Conservation (phyloP, 148 eudicot species). For the Heliosperma pusillum region DNA sequence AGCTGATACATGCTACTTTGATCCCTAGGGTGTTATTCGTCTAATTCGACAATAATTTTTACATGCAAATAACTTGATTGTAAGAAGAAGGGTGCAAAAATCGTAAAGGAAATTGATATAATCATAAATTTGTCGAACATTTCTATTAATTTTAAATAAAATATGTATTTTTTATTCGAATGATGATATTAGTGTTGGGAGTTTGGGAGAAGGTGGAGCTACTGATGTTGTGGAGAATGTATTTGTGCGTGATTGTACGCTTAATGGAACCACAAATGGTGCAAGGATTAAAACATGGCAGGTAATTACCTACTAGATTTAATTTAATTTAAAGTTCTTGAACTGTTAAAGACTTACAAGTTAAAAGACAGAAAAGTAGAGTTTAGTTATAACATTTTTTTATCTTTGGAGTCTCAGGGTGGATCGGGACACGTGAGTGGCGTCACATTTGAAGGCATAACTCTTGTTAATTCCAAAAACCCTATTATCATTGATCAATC, state of each 20-base stretch:
- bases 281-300: constrained; percentile 83
- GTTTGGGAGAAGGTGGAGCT: constrained; percentile 62
- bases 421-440: constrained; percentile 46
- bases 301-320: constrained; percentile 33
- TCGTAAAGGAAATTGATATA: not conserved
- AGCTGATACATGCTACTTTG: too few relatives aligned
- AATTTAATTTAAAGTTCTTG: too few relatives aligned
- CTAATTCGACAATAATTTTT: not conserved
- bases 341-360: too few relatives aligned
- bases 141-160: not conserved
- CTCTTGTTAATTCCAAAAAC: constrained; percentile 25
- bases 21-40: too few relatives aligned
- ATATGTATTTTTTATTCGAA: not conserved
- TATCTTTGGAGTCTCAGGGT: constrained; percentile 26
- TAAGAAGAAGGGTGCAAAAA: not conserved
- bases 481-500: constrained; percentile 53
- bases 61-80: too few relatives aligned
- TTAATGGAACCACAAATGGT: constrained; percentile 63
- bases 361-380: too few relatives aligned
- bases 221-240: constrained; percentile 44
- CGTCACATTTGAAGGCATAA: constrained; percentile 34
- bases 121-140: not conserved
- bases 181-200: constrained; percentile 58
- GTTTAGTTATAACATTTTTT: too few relatives aligned
- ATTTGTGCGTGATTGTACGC: constrained; percentile 41